phyloP scores from a whole-genome alignment of 2,329 filamentous ascomycete species.

The Talaromyces marneffei region DNA sequence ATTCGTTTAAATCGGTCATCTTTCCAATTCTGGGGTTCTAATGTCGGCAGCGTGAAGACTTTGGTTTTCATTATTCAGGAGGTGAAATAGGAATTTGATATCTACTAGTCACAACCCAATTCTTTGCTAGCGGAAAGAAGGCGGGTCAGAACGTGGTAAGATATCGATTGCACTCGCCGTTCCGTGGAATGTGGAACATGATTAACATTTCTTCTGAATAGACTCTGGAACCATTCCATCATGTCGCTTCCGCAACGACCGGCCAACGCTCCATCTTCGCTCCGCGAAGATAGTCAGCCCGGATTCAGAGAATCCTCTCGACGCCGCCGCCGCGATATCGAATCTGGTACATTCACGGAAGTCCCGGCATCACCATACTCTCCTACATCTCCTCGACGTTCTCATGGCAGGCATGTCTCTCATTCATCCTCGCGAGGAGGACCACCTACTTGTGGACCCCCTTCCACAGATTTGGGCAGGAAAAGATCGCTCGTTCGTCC shows the following conservation, averaged over 20 bases:
- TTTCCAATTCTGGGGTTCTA: neutral
- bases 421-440: conserved; percentile 10
- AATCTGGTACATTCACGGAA: conserved; percentile 51
- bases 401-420: conserved; percentile 11
- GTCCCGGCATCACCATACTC: conserved; percentile 28
- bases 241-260: conserved; percentile 57
- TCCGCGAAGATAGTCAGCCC: conserved; percentile 53
- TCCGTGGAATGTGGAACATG: conserved; percentile 13
- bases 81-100: neutral
- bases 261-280: conserved; percentile 52
- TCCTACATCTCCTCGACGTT: conserved; percentile 32
- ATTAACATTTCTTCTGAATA: conserved; percentile 12
- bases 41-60: neutral
- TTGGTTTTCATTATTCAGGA: neutral
- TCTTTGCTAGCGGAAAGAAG: neutral
- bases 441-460: neutral
- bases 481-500: conserved; percentile 87
- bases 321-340: conserved; percentile 65
- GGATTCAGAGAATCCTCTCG: conserved; percentile 64
- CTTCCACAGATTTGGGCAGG: conserved; percentile 38
- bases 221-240: conserved; percentile 16
- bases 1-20: neutral
- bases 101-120: neutral
- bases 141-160: conserved; percentile 10
- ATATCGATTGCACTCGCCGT: neutral